Evolutionary conservation across 805 yeast species (phyloP).

Genomic region (Candida qinlingensis): DNA sequence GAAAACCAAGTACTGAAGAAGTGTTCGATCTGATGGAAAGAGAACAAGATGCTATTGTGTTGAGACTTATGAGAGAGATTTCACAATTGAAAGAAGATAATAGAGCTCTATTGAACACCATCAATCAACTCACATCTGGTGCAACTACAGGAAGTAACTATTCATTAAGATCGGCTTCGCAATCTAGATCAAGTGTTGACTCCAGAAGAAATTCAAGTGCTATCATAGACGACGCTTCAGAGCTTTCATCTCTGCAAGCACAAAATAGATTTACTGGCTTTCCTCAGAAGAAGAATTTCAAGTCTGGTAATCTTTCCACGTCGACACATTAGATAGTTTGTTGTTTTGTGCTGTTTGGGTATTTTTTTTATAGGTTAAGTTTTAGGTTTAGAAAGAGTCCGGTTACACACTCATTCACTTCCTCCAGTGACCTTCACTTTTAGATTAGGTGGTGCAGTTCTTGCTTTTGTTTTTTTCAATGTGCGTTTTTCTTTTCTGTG

Average conservation of each 20-base stretch:
- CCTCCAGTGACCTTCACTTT: no score
- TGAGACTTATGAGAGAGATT: constrained; percentile 61
- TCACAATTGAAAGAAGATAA: constrained; percentile 48
- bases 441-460: no score
- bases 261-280: background rate
- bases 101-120: constrained; percentile 27
- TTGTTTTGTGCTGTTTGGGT: background rate
- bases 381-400: no score
- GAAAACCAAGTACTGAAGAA: constrained; percentile 37
- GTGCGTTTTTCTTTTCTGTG: no score
- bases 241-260: background rate
- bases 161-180: constrained; percentile 1
- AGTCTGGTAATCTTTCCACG: background rate
- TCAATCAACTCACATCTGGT: constrained; percentile 15
- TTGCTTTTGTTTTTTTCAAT: no score
- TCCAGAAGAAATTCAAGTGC: constrained; percentile 13
- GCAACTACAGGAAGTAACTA: constrained; percentile 3
- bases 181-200: constrained; percentile 8
- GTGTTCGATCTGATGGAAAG: constrained; percentile 59
- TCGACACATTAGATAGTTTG: background rate
- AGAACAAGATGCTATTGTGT: constrained; percentile 72
- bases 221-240: constrained; percentile 1
- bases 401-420: no score
- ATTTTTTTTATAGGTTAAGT: background rate
- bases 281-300: background rate